Conservation (phyloP, 495 filamentous ascomycete genomes). For the Lepraria neglecta region DNA sequence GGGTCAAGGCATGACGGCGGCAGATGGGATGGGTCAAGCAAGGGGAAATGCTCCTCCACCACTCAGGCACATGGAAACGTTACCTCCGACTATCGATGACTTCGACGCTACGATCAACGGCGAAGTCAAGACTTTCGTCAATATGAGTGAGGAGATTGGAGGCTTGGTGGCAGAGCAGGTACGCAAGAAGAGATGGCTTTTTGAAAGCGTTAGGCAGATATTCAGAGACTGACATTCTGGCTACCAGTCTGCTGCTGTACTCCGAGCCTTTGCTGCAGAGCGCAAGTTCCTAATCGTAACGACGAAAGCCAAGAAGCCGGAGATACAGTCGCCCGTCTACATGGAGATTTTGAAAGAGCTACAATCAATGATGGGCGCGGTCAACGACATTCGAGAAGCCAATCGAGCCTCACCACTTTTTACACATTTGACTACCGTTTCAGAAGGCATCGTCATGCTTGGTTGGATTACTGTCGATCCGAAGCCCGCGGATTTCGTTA, state of each 20-base stretch:
- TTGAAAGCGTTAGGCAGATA: background rate
- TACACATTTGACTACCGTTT: slow-evolving; percentile 76
- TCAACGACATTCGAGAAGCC: slow-evolving; percentile 69
- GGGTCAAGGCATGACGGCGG: slow-evolving; percentile 33
- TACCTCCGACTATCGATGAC: slow-evolving; percentile 74
- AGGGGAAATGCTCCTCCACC: slow-evolving; percentile 35
- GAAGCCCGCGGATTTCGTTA: slow-evolving; percentile 75
- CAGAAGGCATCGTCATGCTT: slow-evolving; percentile 77
- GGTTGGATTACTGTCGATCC: slow-evolving; percentile 76
- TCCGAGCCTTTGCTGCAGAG: slow-evolving; percentile 69
- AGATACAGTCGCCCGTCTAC: slow-evolving; percentile 55
- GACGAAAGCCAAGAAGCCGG: slow-evolving; percentile 88
- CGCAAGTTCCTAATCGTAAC: slow-evolving; percentile 82
- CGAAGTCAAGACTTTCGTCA: slow-evolving; percentile 70
- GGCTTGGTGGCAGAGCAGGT: slow-evolving; percentile 77
- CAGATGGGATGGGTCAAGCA: slow-evolving; percentile 27
- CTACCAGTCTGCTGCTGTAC: slow-evolving; percentile 51
- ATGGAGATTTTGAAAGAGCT: slow-evolving; percentile 78
- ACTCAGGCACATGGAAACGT: slow-evolving; percentile 47
- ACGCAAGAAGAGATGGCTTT: slow-evolving; percentile 16
- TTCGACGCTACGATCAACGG: slow-evolving; percentile 74
- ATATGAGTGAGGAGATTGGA: slow-evolving; percentile 69
- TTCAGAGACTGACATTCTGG: slow-evolving; percentile 8
- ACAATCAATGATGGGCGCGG: slow-evolving; percentile 66
- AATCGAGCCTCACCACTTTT: slow-evolving; percentile 65